phyloP scores from a whole-genome alignment of 225 moss, liverwort and hornwort species.

The Rhytidiadelphus loreus region DNA sequence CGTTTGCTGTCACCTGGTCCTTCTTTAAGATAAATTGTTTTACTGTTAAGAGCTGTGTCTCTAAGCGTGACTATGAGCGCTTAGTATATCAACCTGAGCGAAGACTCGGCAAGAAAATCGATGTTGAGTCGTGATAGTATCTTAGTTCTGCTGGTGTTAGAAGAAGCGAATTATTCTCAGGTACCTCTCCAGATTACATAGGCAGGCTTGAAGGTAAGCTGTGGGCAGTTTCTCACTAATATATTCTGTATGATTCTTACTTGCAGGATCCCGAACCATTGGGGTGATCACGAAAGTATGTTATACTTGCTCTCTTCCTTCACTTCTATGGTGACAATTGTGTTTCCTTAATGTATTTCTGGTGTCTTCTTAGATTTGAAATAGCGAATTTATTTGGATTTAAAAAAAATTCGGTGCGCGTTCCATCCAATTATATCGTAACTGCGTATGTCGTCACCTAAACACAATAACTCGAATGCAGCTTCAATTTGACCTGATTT shows the following conservation, averaged over 20 bases:
- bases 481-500: not conserved
- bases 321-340: not conserved
- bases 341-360: not conserved
- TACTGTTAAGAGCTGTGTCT: not conserved
- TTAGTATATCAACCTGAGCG: not conserved
- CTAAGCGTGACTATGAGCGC: not conserved
- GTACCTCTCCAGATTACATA: not conserved
- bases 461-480: not conserved
- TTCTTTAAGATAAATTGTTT: not conserved
- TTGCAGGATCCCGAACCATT: conserved; percentile 93
- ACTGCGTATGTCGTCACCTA: not conserved
- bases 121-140: not conserved
- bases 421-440: not conserved
- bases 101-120: not conserved
- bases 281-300: conserved; percentile 94
- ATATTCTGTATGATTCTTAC: not conserved
- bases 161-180: not conserved
- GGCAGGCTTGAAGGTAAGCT: not conserved
- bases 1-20: not conserved
- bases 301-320: not conserved
- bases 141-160: not conserved
- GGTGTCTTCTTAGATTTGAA: not conserved
- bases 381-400: not conserved
- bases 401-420: not conserved
- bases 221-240: not conserved